Conservation (phyloP, 495 filamentous ascomycete species). For the Penicillium atrosanguineum region DNA sequence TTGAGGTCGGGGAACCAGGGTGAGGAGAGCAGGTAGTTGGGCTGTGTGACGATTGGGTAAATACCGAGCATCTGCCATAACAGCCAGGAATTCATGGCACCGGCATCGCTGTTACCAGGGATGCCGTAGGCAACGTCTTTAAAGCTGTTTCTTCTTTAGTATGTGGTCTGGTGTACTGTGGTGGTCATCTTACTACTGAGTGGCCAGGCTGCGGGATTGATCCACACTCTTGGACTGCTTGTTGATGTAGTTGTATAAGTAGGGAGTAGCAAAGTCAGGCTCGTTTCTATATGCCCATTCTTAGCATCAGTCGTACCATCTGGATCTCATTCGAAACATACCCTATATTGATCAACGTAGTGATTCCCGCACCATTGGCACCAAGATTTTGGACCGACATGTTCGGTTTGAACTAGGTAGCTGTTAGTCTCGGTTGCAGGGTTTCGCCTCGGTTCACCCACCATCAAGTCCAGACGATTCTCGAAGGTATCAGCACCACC, state of each 20-base stretch:
- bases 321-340: not conserved
- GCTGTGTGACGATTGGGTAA: constrained; percentile 63
- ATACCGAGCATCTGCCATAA: constrained; percentile 71
- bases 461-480: constrained; percentile 50
- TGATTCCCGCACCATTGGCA: constrained; percentile 36
- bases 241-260: constrained; percentile 67
- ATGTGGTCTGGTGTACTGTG: not conserved
- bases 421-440: not conserved
- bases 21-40: constrained; percentile 61
- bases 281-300: constrained; percentile 47
- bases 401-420: constrained; percentile 32
- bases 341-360: constrained; percentile 52
- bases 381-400: constrained; percentile 33
- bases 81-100: constrained; percentile 68
- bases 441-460: constrained; percentile 7
- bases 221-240: constrained; percentile 57
- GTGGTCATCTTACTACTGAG: constrained; percentile 49
- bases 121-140: constrained; percentile 49
- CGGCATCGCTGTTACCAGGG: constrained; percentile 67
- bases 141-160: constrained; percentile 19
- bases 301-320: not conserved
- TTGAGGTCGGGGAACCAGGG: constrained; percentile 61
- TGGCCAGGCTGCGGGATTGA: constrained; percentile 51
- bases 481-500: constrained; percentile 58
- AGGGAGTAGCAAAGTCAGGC: constrained; percentile 62